Base-by-base conservation (phyloP, 225 moss, liverwort and hornwort genomes). In the Bryoerythrophyllum caledonicum region DNA sequence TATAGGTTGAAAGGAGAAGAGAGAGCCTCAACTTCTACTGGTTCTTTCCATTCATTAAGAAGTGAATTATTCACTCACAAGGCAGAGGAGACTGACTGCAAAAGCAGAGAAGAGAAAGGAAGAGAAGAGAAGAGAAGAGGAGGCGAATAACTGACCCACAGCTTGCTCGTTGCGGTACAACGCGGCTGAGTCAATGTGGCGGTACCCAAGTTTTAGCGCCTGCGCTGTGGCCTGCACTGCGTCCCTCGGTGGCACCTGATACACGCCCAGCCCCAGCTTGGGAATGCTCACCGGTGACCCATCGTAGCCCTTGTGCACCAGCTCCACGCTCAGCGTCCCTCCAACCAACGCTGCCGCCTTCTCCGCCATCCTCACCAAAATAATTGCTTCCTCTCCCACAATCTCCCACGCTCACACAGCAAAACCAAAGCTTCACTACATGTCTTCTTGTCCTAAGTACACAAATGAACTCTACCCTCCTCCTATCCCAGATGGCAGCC, bases 131-230 rank as follows among this genome's bases (percentile, higher is more conserved):
- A 49, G 52, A 61, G 40, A 4, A 40, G 52, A 70, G 56, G 38
- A 56, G 10, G 24, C 19, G 43, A 59, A 15, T 25, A n/a, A 65
- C 90, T 30, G 0, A 94, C 94, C 92, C 15, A 94, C 94, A 59
- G 86, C 92, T 76, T 83, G 79, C 82, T 97, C 94, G 82, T 97
- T 94, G 76, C 90, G 87, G 23, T 94, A 94, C 37, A 89, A 20
- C 5, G 76, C 73, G 11, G 96, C 96, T 2, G 91, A 89, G 60
- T 97, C 94, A 64, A 97, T 90, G 62, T 94, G 96, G 37, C 96
- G 94, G 66, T 94, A 97, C 11, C 94, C 96, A 26, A 63, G 57
- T 26, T 80, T 16, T 62, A 97, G 82, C 9, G 94, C 96, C 10
- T 60, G 35, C 23, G 84, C 65, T 1, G 82, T 79, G n/a, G 88